Evolutionary conservation across 139 green algal species (phyloP).

Genomic region (Pleodorina starrii): DNA sequence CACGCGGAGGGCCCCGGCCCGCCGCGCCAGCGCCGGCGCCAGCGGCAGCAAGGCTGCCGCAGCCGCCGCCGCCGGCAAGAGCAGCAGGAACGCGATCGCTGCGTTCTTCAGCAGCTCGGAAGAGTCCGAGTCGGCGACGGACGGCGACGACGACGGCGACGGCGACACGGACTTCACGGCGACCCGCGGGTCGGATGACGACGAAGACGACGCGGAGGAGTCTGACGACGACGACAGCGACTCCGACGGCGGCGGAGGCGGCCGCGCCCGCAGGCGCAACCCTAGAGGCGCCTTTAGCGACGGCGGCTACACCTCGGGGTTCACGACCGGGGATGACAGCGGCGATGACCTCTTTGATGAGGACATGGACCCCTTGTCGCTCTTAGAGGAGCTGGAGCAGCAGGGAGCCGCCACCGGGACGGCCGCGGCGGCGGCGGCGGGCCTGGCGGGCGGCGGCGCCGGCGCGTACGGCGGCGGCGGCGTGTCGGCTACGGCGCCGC

Average conservation of each 20-base stretch:
- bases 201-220: background rate
- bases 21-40: background rate
- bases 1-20: too few relatives aligned
- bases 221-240: constrained; percentile 3
- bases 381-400: constrained; percentile 68
- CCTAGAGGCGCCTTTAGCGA: background rate
- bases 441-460: background rate
- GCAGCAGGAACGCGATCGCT: background rate
- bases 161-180: constrained; percentile 29
- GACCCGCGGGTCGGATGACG: constrained; percentile 8
- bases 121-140: background rate
- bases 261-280: background rate
- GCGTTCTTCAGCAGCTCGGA: constrained; percentile 6
- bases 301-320: constrained; percentile 35
- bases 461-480: constrained; percentile 13
- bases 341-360: constrained; percentile 59
- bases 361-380: constrained; percentile 59
- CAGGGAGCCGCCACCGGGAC: background rate
- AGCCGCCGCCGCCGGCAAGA: background rate
- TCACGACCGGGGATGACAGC: constrained; percentile 37
- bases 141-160: constrained; percentile 19
- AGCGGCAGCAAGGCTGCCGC: background rate
- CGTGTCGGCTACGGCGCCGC: background rate
- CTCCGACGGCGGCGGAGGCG: background rate
- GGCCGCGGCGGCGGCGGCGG: background rate